A percentile compares a stretch with the other conserved stretches of the same genome.
phyloP scores from a whole-genome alignment of 768 basidiomycete genomes.

The Panaeolus papilionaceus region DNA sequence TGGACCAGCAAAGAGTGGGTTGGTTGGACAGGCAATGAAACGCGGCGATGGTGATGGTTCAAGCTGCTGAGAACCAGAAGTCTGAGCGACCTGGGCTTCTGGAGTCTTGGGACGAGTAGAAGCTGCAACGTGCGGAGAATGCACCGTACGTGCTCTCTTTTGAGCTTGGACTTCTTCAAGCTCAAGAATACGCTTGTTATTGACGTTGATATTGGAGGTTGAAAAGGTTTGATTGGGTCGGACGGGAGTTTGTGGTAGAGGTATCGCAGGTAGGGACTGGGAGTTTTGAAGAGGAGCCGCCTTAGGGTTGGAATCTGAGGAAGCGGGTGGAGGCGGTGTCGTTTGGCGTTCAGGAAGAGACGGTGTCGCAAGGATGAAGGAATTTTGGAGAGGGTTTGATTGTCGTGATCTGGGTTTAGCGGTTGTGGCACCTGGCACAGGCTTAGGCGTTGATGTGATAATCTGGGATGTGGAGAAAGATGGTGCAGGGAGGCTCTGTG shows the following conservation, averaged over 20 bases:
- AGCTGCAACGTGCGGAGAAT: not conserved
- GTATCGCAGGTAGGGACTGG: conserved; percentile 27
- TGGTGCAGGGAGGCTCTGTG: conserved; percentile 24
- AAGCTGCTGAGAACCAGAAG: not conserved
- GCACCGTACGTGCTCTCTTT: conserved; percentile 26
- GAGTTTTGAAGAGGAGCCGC: conserved; percentile 13
- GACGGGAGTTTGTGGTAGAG: conserved; percentile 22
- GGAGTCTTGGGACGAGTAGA: not conserved
- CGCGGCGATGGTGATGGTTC: conserved; percentile 6
- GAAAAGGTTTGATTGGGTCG: conserved; percentile 16
- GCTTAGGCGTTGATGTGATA: conserved; percentile 33
- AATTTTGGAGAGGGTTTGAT: conserved; percentile 42
- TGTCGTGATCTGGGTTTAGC: conserved; percentile 22
- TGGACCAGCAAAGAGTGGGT: conserved; percentile 2
- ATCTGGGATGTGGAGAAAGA: conserved; percentile 29
- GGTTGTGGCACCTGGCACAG: not conserved
- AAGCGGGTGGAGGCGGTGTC: conserved; percentile 6
- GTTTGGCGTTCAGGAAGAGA: conserved; percentile 22
- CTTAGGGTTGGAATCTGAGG: conserved; percentile 13
- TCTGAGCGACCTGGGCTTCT: not conserved
- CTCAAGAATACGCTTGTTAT: conserved; percentile 28
- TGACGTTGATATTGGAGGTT: conserved; percentile 20
- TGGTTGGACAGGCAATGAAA: not conserved
- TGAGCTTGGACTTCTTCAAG: conserved; percentile 17
- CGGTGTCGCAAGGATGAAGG: conserved; percentile 42